These are phyloP conservation scores for Aspergillus ibericus DNA, from an alignment of 2,329 filamentous ascomycete species.

Conservation along the genomic window DNA sequence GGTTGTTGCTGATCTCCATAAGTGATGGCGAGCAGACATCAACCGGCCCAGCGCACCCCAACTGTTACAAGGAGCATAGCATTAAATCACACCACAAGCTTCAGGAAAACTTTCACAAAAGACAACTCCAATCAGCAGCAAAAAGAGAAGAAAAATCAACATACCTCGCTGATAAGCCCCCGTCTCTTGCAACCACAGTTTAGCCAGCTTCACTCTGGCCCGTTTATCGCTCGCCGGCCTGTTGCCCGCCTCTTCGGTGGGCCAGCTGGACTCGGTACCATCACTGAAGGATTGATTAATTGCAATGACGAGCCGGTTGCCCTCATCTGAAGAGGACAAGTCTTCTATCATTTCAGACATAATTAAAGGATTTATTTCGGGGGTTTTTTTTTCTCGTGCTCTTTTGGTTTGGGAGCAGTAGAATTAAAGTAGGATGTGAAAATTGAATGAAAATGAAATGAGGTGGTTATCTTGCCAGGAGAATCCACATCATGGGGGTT, in stretches of 20 bases:
- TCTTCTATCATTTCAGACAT: conserved; percentile 8
- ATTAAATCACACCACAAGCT: not conserved
- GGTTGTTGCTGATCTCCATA: not conserved
- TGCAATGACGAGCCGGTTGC: conserved; percentile 30
- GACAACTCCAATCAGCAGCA: not conserved
- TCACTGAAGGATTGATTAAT: conserved; percentile 40
- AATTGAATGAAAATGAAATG: not conserved
- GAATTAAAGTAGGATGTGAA: not conserved
- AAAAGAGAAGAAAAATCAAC: conserved; percentile 12
- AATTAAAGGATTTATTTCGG: not conserved
- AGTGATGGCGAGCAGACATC: not conserved
- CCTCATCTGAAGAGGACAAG: conserved; percentile 15
- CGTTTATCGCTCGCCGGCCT: conserved; percentile 16
- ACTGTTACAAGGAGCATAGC: not conserved
- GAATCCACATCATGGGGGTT: not conserved
- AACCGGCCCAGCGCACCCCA: not conserved
- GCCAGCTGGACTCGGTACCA: conserved; percentile 40
- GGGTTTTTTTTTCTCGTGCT: not conserved
- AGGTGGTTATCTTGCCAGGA: not conserved
- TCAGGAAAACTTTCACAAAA: not conserved
- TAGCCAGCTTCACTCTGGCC: conserved; percentile 40
- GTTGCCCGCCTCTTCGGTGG: conserved; percentile 33
- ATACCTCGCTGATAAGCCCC: conserved; percentile 41
- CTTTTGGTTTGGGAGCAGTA: not conserved
- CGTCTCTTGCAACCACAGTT: conserved; percentile 49